Conservation (phyloP, 305 asterid genomes). For the Salvia sclarea region DNA sequence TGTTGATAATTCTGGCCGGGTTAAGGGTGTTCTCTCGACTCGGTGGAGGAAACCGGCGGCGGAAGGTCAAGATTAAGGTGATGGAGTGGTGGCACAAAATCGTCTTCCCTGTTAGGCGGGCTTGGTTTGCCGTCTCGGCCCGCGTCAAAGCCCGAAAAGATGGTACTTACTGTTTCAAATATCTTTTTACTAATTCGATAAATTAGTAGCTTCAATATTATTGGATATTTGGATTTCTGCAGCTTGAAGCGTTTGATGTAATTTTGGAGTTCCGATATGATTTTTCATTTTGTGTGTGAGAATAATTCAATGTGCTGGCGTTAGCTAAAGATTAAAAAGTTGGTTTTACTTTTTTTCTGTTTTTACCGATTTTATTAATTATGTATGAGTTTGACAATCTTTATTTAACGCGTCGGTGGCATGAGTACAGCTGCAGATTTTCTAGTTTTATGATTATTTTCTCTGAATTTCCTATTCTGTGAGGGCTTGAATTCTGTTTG, state of each 20-base stretch:
- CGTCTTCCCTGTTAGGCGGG: conserved; percentile 81
- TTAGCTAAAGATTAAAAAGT: background rate
- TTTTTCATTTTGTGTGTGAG: background rate
- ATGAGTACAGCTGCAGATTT: conserved; percentile 31
- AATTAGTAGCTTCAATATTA: background rate
- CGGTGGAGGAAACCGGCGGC: conserved; percentile 63
- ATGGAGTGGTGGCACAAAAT: conserved; percentile 87
- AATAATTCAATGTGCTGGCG: conserved; percentile 8
- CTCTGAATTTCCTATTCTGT: background rate
- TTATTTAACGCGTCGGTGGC: conserved; percentile 25
- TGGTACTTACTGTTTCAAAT: conserved; percentile 46
- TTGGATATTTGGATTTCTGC: background rate
- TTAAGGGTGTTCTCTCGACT: conserved; percentile 55
- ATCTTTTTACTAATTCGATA: background rate
- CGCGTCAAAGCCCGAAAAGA: conserved; percentile 74
- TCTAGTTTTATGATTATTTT: conserved; percentile 21
- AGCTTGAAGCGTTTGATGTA: background rate
- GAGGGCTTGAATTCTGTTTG: conserved; percentile 9
- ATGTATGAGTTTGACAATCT: background rate
- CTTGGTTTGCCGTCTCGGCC: conserved; percentile 73
- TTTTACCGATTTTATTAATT: background rate
- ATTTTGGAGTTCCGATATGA: conserved; percentile 10
- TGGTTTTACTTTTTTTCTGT: background rate
- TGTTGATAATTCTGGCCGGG: conserved; percentile 69
- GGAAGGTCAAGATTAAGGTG: conserved; percentile 59